These are phyloP conservation scores for Dendrocalamus latiflorus DNA, from an alignment of 202 grass and related monocot species.

Conservation along the genomic window DNA sequence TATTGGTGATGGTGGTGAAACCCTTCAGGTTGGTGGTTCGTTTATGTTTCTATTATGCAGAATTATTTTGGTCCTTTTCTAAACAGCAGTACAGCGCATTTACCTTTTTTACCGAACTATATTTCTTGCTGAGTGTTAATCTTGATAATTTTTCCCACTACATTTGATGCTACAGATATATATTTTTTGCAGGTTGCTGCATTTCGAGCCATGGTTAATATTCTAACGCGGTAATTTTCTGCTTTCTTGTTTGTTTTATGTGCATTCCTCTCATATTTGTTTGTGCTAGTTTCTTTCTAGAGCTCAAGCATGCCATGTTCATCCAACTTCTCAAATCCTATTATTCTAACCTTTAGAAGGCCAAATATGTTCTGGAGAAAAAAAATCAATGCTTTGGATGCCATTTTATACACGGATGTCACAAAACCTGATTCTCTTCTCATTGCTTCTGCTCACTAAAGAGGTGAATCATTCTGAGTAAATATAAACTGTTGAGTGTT, in stretches of 20 bases:
- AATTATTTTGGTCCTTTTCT: slow-evolving; percentile 11
- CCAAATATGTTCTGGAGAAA: background rate
- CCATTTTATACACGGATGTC: background rate
- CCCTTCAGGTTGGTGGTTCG: slow-evolving; percentile 75
- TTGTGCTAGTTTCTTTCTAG: slow-evolving; percentile 20
- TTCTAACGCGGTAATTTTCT: slow-evolving; percentile 69
- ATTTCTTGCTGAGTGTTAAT: slow-evolving; percentile 5
- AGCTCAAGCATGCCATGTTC: slow-evolving; percentile 7
- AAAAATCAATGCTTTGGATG: background rate
- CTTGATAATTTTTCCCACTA: slow-evolving; percentile 23
- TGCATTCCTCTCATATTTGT: slow-evolving; percentile 13
- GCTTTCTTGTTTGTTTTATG: slow-evolving; percentile 5
- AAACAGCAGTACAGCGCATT: background rate
- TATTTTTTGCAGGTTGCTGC: slow-evolving; percentile 72
- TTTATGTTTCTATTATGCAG: slow-evolving; percentile 30
- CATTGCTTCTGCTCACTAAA: slow-evolving; percentile 2
- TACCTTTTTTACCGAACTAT: background rate
- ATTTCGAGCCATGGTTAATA: slow-evolving; percentile 99
- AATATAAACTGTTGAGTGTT: background rate
- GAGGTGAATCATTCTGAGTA: slow-evolving; percentile 1
- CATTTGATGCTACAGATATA: background rate
- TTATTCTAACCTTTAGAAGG: background rate
- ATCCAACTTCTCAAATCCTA: background rate
- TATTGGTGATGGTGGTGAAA: slow-evolving; percentile 99
- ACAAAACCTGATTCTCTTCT: slow-evolving; percentile 14